These are phyloP conservation scores for Cardiospermum halicacabum DNA, from an alignment of 345 rosid species.

Conservation along the genomic window DNA sequence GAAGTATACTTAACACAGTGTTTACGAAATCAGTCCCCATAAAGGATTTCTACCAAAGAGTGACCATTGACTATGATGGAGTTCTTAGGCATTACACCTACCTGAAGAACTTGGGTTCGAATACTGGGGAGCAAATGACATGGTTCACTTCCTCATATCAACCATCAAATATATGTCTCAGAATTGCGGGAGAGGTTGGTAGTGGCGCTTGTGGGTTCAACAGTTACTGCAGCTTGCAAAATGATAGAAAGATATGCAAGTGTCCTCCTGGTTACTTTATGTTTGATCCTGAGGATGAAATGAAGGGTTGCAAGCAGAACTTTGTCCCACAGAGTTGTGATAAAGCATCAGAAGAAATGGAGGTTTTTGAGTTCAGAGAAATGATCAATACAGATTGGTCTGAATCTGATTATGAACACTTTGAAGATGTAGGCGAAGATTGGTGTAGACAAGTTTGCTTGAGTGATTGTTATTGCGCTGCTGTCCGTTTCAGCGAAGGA, in stretches of 20 bases:
- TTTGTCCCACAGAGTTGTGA: slow-evolving; percentile 11
- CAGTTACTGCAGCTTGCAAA: slow-evolving; percentile 20
- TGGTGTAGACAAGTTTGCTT: slow-evolving; percentile 32
- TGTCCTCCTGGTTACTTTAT: slow-evolving; percentile 21
- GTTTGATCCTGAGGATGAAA: slow-evolving; percentile 6
- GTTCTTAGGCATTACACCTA: slow-evolving; percentile 22
- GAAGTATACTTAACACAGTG: neutral
- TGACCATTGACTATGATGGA: slow-evolving; percentile 22
- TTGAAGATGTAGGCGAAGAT: slow-evolving; percentile 17
- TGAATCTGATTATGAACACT: slow-evolving; percentile 17
- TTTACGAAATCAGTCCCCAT: neutral
- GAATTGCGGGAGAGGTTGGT: fast-evolving
- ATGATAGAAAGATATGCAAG: slow-evolving; percentile 9
- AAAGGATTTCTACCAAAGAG: slow-evolving; percentile 20
- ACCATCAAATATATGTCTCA: slow-evolving; percentile 23
- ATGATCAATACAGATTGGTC: slow-evolving; percentile 28
- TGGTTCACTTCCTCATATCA: slow-evolving; percentile 14
- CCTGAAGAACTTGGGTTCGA: slow-evolving; percentile 6
- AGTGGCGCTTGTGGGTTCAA: slow-evolving; percentile 33
- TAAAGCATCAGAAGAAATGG: neutral
- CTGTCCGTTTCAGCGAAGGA: slow-evolving; percentile 19
- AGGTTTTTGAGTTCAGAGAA: slow-evolving; percentile 1
- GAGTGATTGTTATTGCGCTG: slow-evolving; percentile 34
- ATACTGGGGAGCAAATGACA: neutral
- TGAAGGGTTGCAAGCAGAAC: slow-evolving; percentile 11